Percentiles rank a stretch among this genome's conserved stretches.
Evolutionary conservation across 164 flowering plant species (phyloP).

Genomic region (Sedum album): DNA sequence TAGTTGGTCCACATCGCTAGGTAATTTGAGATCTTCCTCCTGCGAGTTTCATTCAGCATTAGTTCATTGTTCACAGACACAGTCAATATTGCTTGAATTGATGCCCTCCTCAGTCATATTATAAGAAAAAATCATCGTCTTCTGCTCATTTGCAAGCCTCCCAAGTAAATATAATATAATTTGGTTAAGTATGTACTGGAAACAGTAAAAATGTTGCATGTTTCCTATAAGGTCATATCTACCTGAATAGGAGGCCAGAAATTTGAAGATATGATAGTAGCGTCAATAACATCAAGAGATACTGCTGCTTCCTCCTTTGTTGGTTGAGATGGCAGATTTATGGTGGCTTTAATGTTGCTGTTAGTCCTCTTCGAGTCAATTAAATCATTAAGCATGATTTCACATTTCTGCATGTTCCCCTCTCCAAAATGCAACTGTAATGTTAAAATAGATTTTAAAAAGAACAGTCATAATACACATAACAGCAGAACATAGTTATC

Average conservation of each 20-base stretch:
- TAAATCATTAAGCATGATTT: constrained; percentile 96
- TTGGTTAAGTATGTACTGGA: background rate
- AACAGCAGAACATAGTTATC: background rate
- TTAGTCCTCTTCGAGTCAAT: constrained; percentile 95
- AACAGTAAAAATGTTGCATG: background rate
- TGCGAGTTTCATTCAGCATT: constrained; percentile 29
- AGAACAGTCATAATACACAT: constrained; percentile 5
- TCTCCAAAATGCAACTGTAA: constrained; percentile 95
- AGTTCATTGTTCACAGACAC: constrained; percentile 11
- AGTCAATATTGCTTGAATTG: background rate
- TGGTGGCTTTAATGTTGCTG: constrained; percentile 74
- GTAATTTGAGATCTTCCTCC: constrained; percentile 73
- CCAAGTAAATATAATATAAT: background rate
- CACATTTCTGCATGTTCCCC: constrained; percentile 94
- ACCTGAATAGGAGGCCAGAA: constrained; percentile 99
- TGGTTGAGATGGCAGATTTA: constrained; percentile 34
- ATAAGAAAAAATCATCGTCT: background rate
- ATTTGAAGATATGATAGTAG: constrained; percentile 88
- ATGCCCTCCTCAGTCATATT: background rate
- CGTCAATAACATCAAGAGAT: constrained; percentile 58
- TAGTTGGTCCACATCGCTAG: constrained; percentile 57
- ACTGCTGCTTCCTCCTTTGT: constrained; percentile 43
- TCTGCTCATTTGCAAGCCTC: background rate
- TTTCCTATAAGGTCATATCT: background rate
- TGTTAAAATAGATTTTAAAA: constrained; percentile 11